A percentile compares a stretch with the other conserved stretches of the same genome.
These are phyloP conservation scores for Cercis canadensis DNA, from an alignment of 306 rosid species.

Conservation along the genomic window DNA sequence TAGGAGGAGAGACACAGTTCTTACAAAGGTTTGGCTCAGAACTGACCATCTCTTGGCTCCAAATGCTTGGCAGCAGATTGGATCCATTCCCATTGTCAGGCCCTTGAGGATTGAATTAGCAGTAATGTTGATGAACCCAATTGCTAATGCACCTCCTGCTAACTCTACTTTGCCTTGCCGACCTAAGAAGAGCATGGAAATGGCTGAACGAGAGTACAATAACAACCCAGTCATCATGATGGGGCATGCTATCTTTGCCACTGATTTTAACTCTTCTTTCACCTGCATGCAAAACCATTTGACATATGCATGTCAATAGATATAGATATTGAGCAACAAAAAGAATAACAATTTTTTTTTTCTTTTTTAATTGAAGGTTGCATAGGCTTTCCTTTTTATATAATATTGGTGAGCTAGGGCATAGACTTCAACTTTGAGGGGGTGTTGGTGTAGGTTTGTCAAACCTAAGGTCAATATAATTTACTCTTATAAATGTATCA, in stretches of 20 bases:
- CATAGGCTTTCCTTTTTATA: too few relatives aligned
- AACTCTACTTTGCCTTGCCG: constrained; percentile 78
- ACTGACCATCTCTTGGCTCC: constrained; percentile 80
- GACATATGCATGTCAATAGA: neutral
- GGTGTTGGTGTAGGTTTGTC: too few relatives aligned
- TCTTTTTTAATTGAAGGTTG: too few relatives aligned
- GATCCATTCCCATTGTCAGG: constrained; percentile 82
- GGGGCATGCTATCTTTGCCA: constrained; percentile 67
- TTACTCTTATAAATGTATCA: too few relatives aligned
- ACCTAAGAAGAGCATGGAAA: constrained; percentile 86
- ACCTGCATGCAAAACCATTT: constrained; percentile 54
- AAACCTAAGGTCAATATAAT: too few relatives aligned
- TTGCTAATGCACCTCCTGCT: constrained; percentile 89
- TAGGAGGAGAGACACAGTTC: constrained; percentile 72
- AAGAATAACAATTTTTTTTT: too few relatives aligned
- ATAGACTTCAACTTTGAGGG: too few relatives aligned
- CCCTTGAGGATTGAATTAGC: constrained; percentile 78
- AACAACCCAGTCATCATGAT: constrained; percentile 66
- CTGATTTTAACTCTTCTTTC: constrained; percentile 65
- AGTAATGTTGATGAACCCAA: constrained; percentile 85
- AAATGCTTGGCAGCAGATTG: constrained; percentile 93
- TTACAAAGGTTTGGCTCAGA: constrained; percentile 68
- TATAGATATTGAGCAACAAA: too few relatives aligned
- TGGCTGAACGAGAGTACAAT: constrained; percentile 67
- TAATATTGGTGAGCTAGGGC: too few relatives aligned